Conservation (phyloP, 768 basidiomycete species). For the Antrodiella citrinella region DNA sequence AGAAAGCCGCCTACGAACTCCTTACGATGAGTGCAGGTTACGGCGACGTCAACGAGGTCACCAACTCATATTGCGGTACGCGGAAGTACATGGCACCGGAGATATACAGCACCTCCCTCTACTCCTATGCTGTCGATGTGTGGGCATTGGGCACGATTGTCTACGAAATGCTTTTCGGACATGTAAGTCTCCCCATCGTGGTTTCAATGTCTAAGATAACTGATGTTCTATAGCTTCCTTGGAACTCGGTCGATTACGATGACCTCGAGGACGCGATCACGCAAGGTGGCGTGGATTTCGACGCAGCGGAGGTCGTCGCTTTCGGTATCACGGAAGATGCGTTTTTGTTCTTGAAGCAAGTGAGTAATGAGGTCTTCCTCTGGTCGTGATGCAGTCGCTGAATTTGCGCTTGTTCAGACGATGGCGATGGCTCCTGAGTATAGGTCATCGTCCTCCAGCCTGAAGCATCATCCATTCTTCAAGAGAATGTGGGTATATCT, state of each 20-base stretch:
- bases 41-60: background rate
- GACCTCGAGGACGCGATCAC: background rate
- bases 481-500: background rate
- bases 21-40: background rate
- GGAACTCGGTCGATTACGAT: background rate
- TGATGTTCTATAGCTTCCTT: background rate
- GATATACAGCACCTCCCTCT: background rate
- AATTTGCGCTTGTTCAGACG: background rate
- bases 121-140: slow-evolving; percentile 3
- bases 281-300: background rate
- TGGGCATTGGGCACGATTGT: slow-evolving; percentile 3
- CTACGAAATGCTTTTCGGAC: slow-evolving; percentile 5
- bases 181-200: slow-evolving; percentile 1
- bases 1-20: background rate
- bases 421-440: background rate
- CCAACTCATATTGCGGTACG: background rate
- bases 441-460: background rate
- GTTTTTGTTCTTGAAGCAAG: background rate
- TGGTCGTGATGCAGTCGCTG: background rate
- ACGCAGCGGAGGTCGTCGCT: background rate
- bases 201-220: background rate
- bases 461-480: background rate
- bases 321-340: background rate
- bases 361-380: background rate
- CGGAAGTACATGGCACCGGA: slow-evolving; percentile 5